Conservation (phyloP, 208 protist species). For the Vickermania spadyakhi region DNA sequence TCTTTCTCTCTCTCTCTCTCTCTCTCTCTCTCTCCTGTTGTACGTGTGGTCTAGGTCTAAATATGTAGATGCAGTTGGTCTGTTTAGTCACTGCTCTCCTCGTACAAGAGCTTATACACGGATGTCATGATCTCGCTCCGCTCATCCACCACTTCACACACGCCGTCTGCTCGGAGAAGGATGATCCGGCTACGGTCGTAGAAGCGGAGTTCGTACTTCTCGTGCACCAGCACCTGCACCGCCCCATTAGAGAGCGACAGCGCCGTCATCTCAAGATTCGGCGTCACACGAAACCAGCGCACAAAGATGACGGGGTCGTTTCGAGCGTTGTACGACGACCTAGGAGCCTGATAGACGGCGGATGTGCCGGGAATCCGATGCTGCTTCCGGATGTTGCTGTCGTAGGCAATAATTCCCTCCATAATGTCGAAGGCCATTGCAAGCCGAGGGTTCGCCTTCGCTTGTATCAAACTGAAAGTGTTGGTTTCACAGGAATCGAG, state of each 20-base stretch:
- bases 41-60: too few relatives aligned
- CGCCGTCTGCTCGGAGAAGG: constrained; percentile 68
- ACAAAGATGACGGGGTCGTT: constrained; percentile 75
- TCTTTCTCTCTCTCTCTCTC: too few relatives aligned
- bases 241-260: constrained; percentile 83
- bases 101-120: constrained; percentile 63
- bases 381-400: constrained; percentile 77
- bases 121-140: constrained; percentile 46
- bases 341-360: constrained; percentile 67
- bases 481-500: constrained; percentile 34
- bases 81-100: constrained; percentile 4
- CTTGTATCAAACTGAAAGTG: constrained; percentile 35
- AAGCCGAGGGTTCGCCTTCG: constrained; percentile 33
- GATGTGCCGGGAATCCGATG: constrained; percentile 70
- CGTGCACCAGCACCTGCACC: constrained; percentile 72
- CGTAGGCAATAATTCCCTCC: constrained; percentile 60
- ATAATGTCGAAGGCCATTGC: constrained; percentile 40
- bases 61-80: neutral
- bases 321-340: constrained; percentile 46
- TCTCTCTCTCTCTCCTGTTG: too few relatives aligned
- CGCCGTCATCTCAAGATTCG: constrained; percentile 43
- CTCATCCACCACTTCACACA: constrained; percentile 79
- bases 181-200: constrained; percentile 78
- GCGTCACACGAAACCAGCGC: constrained; percentile 82
- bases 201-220: constrained; percentile 81